Evolutionary conservation across 345 rosid genomes (phyloP).

Genomic region (Camelina neglecta): DNA sequence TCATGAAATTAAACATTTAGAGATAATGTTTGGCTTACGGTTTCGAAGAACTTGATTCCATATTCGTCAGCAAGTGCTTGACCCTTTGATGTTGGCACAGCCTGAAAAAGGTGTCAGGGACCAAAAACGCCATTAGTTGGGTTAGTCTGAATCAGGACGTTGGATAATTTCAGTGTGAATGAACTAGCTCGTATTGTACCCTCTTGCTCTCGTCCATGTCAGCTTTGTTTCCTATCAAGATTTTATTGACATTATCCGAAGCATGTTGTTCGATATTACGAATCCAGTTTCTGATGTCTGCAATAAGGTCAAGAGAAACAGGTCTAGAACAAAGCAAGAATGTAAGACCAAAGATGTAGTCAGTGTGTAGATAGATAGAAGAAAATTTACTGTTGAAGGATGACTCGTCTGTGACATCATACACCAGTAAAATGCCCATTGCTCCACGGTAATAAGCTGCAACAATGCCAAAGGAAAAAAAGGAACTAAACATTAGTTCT

Average conservation of each 20-base stretch:
- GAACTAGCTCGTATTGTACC: constrained; percentile 50
- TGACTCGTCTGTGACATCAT: constrained; percentile 92
- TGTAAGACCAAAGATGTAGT: constrained; percentile 1
- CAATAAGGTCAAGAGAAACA: constrained; percentile 41
- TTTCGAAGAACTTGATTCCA: constrained; percentile 96
- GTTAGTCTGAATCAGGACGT: neutral
- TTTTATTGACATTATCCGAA: constrained; percentile 97
- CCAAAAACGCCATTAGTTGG: constrained; percentile 7
- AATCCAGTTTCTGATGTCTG: constrained; percentile 99
- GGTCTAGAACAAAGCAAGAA: constrained; percentile 25
- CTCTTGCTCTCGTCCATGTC: constrained; percentile 99
- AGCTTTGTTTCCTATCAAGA: constrained; percentile 97
- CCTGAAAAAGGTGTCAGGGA: constrained; percentile 50
- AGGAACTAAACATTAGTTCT: neutral
- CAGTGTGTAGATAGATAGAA: constrained; percentile 30
- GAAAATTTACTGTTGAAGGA: constrained; percentile 77
- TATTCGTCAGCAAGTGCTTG: constrained; percentile 99
- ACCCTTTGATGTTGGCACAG: constrained; percentile 94
- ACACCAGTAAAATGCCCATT: constrained; percentile 89
- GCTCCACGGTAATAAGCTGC: constrained; percentile 94
- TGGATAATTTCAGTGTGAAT: neutral
- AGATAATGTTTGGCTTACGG: constrained; percentile 56
- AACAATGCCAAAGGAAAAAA: constrained; percentile 15
- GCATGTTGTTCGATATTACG: constrained; percentile 99
- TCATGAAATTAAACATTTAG: neutral